Evolutionary conservation across 1,284 basidiomycete species (phyloP).

Genomic region (Apiotrichum montevideense): DNA sequence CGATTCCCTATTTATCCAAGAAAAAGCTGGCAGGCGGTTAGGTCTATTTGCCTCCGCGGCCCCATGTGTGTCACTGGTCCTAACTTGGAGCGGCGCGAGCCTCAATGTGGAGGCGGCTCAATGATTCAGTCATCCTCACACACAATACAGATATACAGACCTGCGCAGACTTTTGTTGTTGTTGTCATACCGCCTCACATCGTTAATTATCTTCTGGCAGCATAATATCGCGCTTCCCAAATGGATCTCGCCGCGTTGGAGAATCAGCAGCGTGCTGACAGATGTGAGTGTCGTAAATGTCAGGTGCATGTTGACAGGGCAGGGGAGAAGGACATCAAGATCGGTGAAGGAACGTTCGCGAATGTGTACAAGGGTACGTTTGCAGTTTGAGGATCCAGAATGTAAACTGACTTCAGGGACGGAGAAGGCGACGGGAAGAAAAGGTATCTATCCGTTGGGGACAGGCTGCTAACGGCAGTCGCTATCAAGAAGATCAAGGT

Average conservation of each 20-base stretch:
- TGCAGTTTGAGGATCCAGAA: not conserved
- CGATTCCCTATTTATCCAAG: too few species aligned
- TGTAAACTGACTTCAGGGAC: conserved; percentile 15
- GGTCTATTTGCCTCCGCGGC: too few species aligned
- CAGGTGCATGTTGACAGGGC: conserved; percentile 1
- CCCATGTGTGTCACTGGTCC: too few species aligned
- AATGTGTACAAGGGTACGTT: conserved; percentile 83
- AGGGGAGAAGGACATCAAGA: conserved; percentile 68
- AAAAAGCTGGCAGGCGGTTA: too few species aligned
- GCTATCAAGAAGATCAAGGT: conserved; percentile 99
- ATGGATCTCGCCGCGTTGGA: conserved; percentile 43
- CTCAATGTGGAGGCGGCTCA: too few species aligned
- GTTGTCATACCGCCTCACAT: too few species aligned
- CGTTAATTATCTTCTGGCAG: too few species aligned
- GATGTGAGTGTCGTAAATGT: conserved; percentile 27
- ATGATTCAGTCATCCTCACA: too few species aligned
- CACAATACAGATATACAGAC: too few species aligned
- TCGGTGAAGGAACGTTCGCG: conserved; percentile 95
- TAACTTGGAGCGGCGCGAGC: too few species aligned
- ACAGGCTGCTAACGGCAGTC: conserved; percentile 57
- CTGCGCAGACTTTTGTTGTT: too few species aligned
- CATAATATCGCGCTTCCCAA: not conserved
- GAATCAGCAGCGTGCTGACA: conserved; percentile 31
- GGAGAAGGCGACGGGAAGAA: conserved; percentile 36
- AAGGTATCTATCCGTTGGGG: conserved; percentile 18